phyloP scores from a whole-genome alignment of 179 eudicot genomes.

The Silene noctiflora region DNA sequence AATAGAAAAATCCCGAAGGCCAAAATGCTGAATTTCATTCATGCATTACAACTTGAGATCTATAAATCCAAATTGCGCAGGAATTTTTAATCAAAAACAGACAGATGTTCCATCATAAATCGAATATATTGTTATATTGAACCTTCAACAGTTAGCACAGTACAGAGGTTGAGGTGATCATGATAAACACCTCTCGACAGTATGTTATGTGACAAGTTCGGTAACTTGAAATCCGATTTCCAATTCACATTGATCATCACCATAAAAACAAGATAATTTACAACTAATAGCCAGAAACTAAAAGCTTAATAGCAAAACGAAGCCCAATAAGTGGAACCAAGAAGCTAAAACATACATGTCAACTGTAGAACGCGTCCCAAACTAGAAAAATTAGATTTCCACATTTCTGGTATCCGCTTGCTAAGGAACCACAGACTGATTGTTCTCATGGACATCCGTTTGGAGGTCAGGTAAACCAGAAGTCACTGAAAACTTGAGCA shows the following conservation, averaged over 20 bases:
- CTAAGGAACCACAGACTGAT: conserved; percentile 35
- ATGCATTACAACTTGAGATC: neutral
- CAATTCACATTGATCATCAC: conserved; percentile 24
- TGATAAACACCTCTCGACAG: neutral
- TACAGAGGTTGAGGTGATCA: neutral
- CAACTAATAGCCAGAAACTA: conserved; percentile 28
- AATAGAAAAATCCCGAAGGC: neutral
- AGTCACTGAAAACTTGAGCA: conserved; percentile 44
- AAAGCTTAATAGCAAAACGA: conserved; percentile 22
- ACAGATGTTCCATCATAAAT: neutral
- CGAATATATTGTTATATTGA: neutral
- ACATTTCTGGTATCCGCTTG: conserved; percentile 5
- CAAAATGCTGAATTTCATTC: neutral
- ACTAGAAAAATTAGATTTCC: conserved; percentile 15
- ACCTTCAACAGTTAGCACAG: neutral
- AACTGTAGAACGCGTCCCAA: conserved; percentile 22
- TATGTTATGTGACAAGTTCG: conserved; percentile 7
- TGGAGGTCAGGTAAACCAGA: conserved; percentile 34
- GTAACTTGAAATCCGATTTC: conserved; percentile 18
- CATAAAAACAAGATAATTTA: conserved; percentile 32
- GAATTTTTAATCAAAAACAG: neutral
- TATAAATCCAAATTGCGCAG: neutral
- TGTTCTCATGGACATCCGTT: conserved; percentile 24
- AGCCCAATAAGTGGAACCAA: conserved; percentile 1
- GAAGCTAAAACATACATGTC: conserved; percentile 34